Base-by-base conservation (phyloP, 2,329 filamentous ascomycete genomes). In the Phialocephala sp. region DNA sequence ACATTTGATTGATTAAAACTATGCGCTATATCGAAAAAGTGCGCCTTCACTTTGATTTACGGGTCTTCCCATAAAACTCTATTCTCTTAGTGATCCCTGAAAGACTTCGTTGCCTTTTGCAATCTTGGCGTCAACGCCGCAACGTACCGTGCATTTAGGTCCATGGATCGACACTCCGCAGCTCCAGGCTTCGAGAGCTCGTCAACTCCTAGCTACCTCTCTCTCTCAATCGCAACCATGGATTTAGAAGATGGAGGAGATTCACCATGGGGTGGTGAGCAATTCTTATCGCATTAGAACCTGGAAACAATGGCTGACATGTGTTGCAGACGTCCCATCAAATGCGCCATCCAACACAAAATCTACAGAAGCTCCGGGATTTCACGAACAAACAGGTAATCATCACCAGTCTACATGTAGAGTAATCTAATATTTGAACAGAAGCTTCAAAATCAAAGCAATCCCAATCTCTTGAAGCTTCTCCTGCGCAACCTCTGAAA, bases 231-330 rank as follows among this genome's bases (percentile, higher is more conserved):
- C 62, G 62, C 64, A 65, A 73, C 24, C 18, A 81, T 81, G 80
- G 79, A 81, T 78, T 71, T 80, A 63, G 79, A 78, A 75, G 79
- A 79, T 69, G 78, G 76, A 71, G 77, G 76, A 76, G 79, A 80
- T 69, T 81, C 80, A 43, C 79, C 80, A 59, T 81, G 80, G 80
- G 79, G 79, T 65, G 80, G 79, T 80, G 79, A 72, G 77, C 37
- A 47, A 56, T 35, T 8, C 14, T 35, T 18, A 41, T 8, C n/a
- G 37, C 39, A 62, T 37, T 27, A 20, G 27, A 11, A 47, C 54
- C 14, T 39, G 12, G 18, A 50, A 58, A 45, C 50, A 54, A 54
- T 54, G 8, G 59, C 64, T 73, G 54, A 72, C 65, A 61, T 66
- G 41, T 43, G 20, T 37, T 57, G 43, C 55, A 81, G 79, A 81